Conservation (phyloP, 129 eudicot species). For the Pseudognaphalium luteoalbum region DNA sequence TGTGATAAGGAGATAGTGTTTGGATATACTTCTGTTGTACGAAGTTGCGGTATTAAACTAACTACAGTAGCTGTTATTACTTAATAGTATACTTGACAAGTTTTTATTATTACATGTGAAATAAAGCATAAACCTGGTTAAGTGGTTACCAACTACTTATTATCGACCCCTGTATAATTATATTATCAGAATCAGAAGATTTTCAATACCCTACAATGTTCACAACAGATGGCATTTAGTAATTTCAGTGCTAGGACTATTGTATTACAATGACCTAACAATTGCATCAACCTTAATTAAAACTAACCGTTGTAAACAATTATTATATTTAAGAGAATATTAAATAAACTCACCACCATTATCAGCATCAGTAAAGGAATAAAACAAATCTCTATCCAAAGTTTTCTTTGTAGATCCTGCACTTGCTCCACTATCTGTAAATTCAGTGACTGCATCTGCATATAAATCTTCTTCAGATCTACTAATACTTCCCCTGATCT, state of each 20-base stretch:
- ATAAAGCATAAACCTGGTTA: background rate
- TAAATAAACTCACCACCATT: conserved; percentile 28
- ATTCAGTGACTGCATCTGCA: conserved; percentile 72
- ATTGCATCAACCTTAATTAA: background rate
- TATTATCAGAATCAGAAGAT: background rate
- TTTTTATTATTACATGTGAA: background rate
- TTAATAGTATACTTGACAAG: background rate
- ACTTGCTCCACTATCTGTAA: conserved; percentile 52
- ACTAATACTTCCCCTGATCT: conserved; percentile 12
- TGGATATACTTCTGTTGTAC: background rate
- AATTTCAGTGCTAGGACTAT: background rate
- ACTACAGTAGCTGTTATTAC: background rate
- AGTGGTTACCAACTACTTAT: background rate
- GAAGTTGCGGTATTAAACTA: background rate
- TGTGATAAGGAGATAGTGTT: background rate
- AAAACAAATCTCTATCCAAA: conserved; percentile 14
- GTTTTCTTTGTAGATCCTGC: conserved; percentile 27
- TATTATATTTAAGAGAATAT: background rate
- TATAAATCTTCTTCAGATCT: conserved; percentile 77
- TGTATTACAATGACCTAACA: background rate
- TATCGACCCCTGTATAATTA: background rate
- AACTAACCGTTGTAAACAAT: background rate
- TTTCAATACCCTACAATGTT: background rate
- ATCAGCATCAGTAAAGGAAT: background rate
- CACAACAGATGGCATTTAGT: background rate